These are phyloP conservation scores for Avicennia marina DNA, from an alignment of 257 asterid species.

Conservation along the genomic window DNA sequence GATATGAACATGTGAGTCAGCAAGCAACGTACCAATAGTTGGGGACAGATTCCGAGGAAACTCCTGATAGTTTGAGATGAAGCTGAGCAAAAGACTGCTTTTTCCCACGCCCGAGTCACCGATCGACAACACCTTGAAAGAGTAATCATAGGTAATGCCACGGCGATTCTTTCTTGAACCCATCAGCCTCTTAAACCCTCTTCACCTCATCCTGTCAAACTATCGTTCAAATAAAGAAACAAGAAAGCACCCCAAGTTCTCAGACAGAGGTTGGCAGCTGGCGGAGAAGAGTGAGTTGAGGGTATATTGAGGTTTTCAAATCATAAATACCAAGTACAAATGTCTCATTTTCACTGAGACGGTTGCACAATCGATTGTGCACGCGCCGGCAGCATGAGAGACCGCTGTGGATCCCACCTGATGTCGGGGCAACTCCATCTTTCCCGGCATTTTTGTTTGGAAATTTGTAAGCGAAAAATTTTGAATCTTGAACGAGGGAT, in stretches of 20 bases:
- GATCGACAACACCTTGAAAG: conserved; percentile 73
- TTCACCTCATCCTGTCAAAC: conserved; percentile 7
- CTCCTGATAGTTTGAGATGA: conserved; percentile 51
- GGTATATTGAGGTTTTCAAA: conserved; percentile 6
- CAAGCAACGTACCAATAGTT: conserved; percentile 54
- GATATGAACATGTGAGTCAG: too few species aligned
- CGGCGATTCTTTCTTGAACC: conserved; percentile 28
- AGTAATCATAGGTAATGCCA: conserved; percentile 51
- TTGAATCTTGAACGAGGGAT: too few species aligned
- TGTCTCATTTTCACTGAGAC: conserved; percentile 49
- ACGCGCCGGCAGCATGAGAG: conserved; percentile 48
- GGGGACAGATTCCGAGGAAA: conserved; percentile 59
- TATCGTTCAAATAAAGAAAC: conserved; percentile 23
- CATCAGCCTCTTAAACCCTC: conserved; percentile 20
- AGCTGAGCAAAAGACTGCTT: conserved; percentile 74
- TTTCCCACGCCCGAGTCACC: conserved; percentile 93
- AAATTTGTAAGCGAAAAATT: background rate
- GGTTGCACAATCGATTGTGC: conserved; percentile 44
- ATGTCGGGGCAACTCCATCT: conserved; percentile 12
- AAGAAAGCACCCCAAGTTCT: background rate
- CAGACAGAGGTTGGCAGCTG: conserved; percentile 25
- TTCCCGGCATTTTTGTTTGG: conserved; percentile 23
- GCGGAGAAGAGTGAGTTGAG: conserved; percentile 12
- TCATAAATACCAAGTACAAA: conserved; percentile 28
- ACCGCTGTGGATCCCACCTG: conserved; percentile 20